phyloP scores from a whole-genome alignment of 164 flowering plant species.

The Cinnamomum chago region DNA sequence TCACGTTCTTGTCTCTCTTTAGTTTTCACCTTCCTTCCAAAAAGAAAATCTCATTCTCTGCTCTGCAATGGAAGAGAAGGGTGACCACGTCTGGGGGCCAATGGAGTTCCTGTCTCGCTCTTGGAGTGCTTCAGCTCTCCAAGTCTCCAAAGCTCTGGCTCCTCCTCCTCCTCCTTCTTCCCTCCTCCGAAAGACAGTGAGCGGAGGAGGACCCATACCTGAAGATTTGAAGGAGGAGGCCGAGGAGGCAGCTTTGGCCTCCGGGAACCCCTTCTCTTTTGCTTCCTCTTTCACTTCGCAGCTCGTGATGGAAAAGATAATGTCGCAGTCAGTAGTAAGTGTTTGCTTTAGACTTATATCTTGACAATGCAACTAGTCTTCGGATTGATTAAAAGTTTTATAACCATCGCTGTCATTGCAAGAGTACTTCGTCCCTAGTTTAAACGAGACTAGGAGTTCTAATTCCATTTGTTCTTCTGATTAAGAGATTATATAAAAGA shows the following conservation, averaged over 20 bases:
- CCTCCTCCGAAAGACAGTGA: conserved; percentile 4
- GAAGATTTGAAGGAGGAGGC: conserved; percentile 55
- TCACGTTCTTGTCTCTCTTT: conserved; percentile 12
- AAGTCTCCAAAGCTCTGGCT: conserved; percentile 69
- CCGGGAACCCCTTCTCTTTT: conserved; percentile 72
- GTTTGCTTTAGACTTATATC: too few relatives aligned
- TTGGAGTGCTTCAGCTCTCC: conserved; percentile 82
- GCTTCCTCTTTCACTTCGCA: conserved; percentile 70
- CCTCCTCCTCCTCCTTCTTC: conserved; percentile 17
- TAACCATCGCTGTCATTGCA: too few relatives aligned
- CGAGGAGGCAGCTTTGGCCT: conserved; percentile 35
- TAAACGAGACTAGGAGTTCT: too few relatives aligned
- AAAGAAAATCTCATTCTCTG: background rate
- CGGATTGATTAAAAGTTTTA: too few relatives aligned
- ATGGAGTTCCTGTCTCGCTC: conserved; percentile 97
- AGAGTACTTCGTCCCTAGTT: too few relatives aligned
- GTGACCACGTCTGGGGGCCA: conserved; percentile 28
- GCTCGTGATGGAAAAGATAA: conserved; percentile 70
- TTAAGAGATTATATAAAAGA: too few relatives aligned
- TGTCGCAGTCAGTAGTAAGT: conserved; percentile 65
- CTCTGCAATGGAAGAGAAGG: conserved; percentile 14
- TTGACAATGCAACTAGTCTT: too few relatives aligned
- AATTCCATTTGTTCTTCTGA: too few relatives aligned
- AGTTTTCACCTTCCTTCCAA: background rate
- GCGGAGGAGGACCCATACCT: conserved; percentile 22